A percentile compares a stretch with the other conserved stretches of the same genome.
phyloP scores from a whole-genome alignment of 148 eudicot species.

The Dianthus caryophyllus region DNA sequence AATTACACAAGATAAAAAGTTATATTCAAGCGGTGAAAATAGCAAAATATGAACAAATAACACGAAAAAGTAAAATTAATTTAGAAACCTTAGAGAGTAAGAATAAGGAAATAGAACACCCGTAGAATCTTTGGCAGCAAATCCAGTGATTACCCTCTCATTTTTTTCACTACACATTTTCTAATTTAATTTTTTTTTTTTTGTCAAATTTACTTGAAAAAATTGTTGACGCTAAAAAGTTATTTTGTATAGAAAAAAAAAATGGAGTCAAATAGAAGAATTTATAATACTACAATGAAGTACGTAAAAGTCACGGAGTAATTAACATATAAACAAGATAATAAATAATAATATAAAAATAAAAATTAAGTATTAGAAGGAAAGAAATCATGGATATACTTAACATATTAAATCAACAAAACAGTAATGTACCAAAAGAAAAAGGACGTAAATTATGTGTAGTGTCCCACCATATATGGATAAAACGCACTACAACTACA shows the following conservation, averaged over 20 bases:
- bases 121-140: slow-evolving; percentile 85
- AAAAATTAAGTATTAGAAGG: slow-evolving; percentile 4
- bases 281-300: not conserved
- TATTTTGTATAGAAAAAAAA: not conserved
- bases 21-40: no score
- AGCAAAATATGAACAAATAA: not conserved
- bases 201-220: no score
- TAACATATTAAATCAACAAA: not conserved
- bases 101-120: slow-evolving; percentile 74
- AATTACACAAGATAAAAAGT: no score
- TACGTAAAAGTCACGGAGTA: not conserved
- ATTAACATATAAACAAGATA: not conserved
- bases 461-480: not conserved
- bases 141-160: slow-evolving; percentile 59
- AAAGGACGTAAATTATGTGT: not conserved
- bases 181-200: no score
- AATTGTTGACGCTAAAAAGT: no score
- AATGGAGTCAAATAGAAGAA: not conserved
- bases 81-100: slow-evolving; percentile 61
- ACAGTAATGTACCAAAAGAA: not conserved
- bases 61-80: not conserved
- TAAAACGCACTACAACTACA: not conserved
- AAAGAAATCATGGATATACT: slow-evolving; percentile 3
- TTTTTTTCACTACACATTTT: slow-evolving; percentile 52
- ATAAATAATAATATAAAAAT: not conserved